Percentiles rank a stretch among this genome's conserved stretches.
phyloP scores from a whole-genome alignment of 116 monocot species.

The Cymodocea nodosa region DNA sequence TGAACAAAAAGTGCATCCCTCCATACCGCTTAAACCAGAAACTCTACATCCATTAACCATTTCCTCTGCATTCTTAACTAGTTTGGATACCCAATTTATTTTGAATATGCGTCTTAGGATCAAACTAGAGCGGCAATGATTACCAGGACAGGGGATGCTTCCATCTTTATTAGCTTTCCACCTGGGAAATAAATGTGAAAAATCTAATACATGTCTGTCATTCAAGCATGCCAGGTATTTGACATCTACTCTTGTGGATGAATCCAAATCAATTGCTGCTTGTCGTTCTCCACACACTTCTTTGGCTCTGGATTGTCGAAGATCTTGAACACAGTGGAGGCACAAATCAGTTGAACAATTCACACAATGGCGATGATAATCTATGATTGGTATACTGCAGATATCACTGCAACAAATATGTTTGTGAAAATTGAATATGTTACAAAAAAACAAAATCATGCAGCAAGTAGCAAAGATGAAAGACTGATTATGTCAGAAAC shows the following conservation, averaged over 20 bases:
- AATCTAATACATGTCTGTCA: conserved; percentile 26
- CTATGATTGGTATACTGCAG: conserved; percentile 78
- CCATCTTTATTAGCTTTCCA: conserved; percentile 80
- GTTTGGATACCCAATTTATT: conserved; percentile 88
- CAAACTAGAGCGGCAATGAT: conserved; percentile 52
- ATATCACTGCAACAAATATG: conserved; percentile 55
- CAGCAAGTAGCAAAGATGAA: neutral
- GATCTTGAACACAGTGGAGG: conserved; percentile 69
- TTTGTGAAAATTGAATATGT: neutral
- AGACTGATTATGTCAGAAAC: neutral
- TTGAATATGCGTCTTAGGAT: conserved; percentile 74
- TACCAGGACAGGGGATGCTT: conserved; percentile 65
- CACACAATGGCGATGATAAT: conserved; percentile 89
- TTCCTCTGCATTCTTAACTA: conserved; percentile 82
- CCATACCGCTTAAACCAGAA: conserved; percentile 16
- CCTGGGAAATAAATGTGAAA: conserved; percentile 42
- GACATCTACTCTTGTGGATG: neutral
- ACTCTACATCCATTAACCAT: conserved; percentile 86
- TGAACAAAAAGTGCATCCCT: conserved; percentile 26
- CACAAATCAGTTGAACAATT: conserved; percentile 76
- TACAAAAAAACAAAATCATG: neutral
- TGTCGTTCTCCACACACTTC: conserved; percentile 3
- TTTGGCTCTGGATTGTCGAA: conserved; percentile 28
- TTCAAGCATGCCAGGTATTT: conserved; percentile 1
- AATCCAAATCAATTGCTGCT: too few species aligned